A percentile compares a stretch with the other conserved stretches of the same genome.
phyloP scores from a whole-genome alignment of 2,329 filamentous ascomycete genomes.

The Apiospora aurea region DNA sequence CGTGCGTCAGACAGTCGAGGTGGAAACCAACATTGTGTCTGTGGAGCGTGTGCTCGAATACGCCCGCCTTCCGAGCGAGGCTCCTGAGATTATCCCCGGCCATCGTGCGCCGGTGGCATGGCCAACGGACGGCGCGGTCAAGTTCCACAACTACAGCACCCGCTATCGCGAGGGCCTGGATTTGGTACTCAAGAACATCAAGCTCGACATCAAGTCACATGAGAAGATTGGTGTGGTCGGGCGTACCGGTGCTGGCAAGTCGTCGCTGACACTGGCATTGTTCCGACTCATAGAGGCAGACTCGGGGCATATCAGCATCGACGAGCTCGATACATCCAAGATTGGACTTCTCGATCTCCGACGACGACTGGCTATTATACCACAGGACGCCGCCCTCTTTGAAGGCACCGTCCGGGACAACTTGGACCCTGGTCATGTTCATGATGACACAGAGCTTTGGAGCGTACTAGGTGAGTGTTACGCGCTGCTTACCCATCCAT shows the following conservation, averaged over 20 bases:
- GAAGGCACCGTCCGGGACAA: conserved; percentile 94
- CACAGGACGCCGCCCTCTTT: conserved; percentile 95
- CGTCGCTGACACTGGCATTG: conserved; percentile 86
- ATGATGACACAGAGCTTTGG: conserved; percentile 97
- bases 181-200: conserved; percentile 91
- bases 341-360: conserved; percentile 92
- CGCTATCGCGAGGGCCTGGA: conserved; percentile 90
- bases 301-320: conserved; percentile 85
- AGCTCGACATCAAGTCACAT: conserved; percentile 88
- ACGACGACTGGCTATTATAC: conserved; percentile 91
- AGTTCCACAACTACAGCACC: conserved; percentile 93
- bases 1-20: conserved; percentile 96
- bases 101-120: conserved; percentile 87
- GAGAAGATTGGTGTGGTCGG: conserved; percentile 99
- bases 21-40: conserved; percentile 99
- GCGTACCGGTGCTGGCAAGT: conserved; percentile 95
- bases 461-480: conserved; percentile 80
- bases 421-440: conserved; percentile 90
- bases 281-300: conserved; percentile 95
- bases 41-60: conserved; percentile 98
- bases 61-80: conserved; percentile 87
- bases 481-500: conserved; percentile 33
- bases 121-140: conserved; percentile 87
- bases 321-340: conserved; percentile 84
- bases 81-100: conserved; percentile 90